phyloP scores from a whole-genome alignment of 129 eudicot species.

The Lactuca saligna region DNA sequence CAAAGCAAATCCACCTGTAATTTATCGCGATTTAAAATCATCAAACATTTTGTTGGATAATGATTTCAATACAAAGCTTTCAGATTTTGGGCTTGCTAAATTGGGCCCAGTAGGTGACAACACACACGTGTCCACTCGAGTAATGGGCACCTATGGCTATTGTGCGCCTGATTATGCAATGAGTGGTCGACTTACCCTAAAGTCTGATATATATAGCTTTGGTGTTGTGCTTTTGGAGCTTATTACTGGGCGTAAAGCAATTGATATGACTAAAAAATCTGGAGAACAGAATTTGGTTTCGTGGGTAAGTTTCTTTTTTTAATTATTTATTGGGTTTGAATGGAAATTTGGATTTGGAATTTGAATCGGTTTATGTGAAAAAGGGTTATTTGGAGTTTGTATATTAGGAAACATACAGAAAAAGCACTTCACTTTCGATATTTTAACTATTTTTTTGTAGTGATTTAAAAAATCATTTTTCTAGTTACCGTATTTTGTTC shows the following conservation, averaged over 20 bases:
- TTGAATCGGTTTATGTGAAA: too few relatives aligned
- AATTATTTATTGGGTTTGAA: slow-evolving; percentile 5
- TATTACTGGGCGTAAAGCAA: slow-evolving; percentile 76
- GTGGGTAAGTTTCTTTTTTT: slow-evolving; percentile 59
- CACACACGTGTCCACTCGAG: slow-evolving; percentile 91
- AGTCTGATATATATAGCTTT: slow-evolving; percentile 90
- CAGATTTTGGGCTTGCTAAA: slow-evolving; percentile 95
- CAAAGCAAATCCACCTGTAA: slow-evolving; percentile 83
- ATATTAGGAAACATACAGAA: too few relatives aligned
- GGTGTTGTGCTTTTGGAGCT: slow-evolving; percentile 89
- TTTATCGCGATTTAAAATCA: slow-evolving; percentile 89
- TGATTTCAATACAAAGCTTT: slow-evolving; percentile 74
- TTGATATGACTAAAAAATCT: slow-evolving; percentile 48
- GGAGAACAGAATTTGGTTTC: slow-evolving; percentile 76
- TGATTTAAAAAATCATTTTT: too few relatives aligned
- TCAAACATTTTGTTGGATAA: slow-evolving; percentile 84
- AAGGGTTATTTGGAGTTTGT: too few relatives aligned
- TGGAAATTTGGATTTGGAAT: neutral
- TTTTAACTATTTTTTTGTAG: too few relatives aligned
- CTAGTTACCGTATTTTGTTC: too few relatives aligned
- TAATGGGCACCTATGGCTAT: slow-evolving; percentile 96
- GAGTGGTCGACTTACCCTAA: slow-evolving; percentile 83
- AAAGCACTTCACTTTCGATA: too few relatives aligned
- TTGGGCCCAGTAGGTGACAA: slow-evolving; percentile 94
- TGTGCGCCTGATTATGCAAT: slow-evolving; percentile 94